Evolutionary conservation across 257 asterid genomes (phyloP), one percentile per base, ranked within the genome.

Genomic region (Oldenlandia corymbosa): DNA sequence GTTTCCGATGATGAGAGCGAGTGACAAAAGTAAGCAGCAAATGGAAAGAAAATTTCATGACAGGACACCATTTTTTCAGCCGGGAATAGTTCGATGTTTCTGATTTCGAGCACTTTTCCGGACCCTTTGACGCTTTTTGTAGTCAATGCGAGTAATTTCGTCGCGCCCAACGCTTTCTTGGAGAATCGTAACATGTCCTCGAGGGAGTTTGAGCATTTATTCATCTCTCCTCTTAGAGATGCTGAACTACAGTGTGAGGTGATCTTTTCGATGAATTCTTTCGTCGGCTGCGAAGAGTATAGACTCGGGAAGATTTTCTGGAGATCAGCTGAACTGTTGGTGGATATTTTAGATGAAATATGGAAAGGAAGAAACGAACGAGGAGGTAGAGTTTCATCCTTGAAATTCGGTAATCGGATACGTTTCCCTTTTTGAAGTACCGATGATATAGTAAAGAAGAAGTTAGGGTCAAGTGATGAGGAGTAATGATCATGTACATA

Each of bases 151-250:
- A 54, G 4, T 47, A 80, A 6, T 10, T 51, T 69, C 5, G 56
- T 68, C 16, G 6, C 47, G 2, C 65, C 74, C 13, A 82, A 51
- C 1, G 47, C 37, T 0, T 32, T 61, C 31, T 64, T 68, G 7
- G 80, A 58, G 64, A 83, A 80, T 2, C n/a, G 60, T 14, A 82
- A 56, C 85, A 79, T 77, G 10, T 76, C 83, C 62, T 82, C 81
- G 0, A 77, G 72, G 21, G 84, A 75, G 51, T 47, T 80, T 0
- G 71, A 62, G 52, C 84, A 83, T 48, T 42, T 50, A 18, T 78
- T 78, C 6, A 30, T 56, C 59, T 82, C 83, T 1, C 85, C 88
- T 10, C 68, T 28, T 4, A 75, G 27, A 7, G 31, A 28, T 0
- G 77, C 71, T 0, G 81, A 68, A 6, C 23, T 68, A 66, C 88